These are phyloP conservation scores for Talaromyces wortmannii DNA, from an alignment of 495 filamentous ascomycete species.

Conservation along the genomic window DNA sequence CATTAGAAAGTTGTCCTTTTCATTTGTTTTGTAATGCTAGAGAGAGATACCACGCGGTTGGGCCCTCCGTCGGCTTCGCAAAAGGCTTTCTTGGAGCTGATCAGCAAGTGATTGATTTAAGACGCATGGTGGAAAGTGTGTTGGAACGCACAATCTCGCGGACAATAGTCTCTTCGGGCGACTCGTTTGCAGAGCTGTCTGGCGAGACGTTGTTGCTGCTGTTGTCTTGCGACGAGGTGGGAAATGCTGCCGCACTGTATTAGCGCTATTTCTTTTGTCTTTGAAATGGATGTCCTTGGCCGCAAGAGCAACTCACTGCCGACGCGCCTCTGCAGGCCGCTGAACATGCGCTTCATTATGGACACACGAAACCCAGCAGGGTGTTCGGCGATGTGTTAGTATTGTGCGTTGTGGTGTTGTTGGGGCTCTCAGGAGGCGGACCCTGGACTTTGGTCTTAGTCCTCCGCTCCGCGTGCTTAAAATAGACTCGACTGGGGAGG, in stretches of 20 bases:
- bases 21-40: not conserved
- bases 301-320: slow-evolving; percentile 13
- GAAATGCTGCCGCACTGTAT: not conserved
- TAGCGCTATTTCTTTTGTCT: not conserved
- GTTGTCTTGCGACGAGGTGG: slow-evolving; percentile 11
- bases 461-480: too few relatives aligned
- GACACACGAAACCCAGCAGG: not conserved
- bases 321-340: slow-evolving; percentile 21
- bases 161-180: slow-evolving; percentile 38
- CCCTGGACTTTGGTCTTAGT: too few relatives aligned
- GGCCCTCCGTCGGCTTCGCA: slow-evolving; percentile 69
- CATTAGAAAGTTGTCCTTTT: slow-evolving; percentile 1
- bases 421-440: too few relatives aligned
- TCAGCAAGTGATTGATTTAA: slow-evolving; percentile 17
- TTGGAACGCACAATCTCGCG: slow-evolving; percentile 41
- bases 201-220: slow-evolving; percentile 11
- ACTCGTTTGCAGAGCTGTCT: slow-evolving; percentile 26
- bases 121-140: slow-evolving; percentile 15
- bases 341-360: slow-evolving; percentile 37
- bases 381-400: too few relatives aligned
- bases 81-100: slow-evolving; percentile 49
- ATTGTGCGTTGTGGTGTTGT: too few relatives aligned
- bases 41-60: slow-evolving; percentile 48
- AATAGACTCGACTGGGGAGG: too few relatives aligned
- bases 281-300: too few relatives aligned